Conservation (phyloP, 2,329 filamentous ascomycete genomes). For the Lomentospora prolificans region DNA sequence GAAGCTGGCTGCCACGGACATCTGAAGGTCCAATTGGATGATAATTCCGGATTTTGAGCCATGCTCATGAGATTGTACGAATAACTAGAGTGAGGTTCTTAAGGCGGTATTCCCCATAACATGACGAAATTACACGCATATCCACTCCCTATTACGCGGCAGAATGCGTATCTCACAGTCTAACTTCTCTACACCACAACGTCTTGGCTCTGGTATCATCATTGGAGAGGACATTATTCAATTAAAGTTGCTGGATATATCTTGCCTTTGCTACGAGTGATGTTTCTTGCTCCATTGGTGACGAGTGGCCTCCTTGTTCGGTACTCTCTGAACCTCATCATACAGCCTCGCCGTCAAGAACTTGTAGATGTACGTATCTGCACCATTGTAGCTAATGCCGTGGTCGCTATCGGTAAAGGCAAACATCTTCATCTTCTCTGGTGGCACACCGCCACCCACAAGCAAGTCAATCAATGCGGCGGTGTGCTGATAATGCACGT, state of each 20-base stretch:
- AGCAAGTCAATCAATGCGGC: slow-evolving; percentile 53
- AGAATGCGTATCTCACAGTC: too few relatives aligned
- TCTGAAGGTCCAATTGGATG: slow-evolving; percentile 24
- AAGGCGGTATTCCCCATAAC: too few relatives aligned
- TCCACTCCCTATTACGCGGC: too few relatives aligned
- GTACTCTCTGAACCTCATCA: slow-evolving; percentile 48
- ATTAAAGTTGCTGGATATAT: too few relatives aligned
- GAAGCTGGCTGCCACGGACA: slow-evolving; percentile 17
- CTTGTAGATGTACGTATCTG: slow-evolving; percentile 48
- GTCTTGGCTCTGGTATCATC: too few relatives aligned
- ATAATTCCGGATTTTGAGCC: slow-evolving; percentile 6
- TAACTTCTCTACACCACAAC: too few relatives aligned
- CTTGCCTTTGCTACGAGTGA: too few relatives aligned
- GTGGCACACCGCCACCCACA: slow-evolving; percentile 47
- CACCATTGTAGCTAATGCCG: slow-evolving; percentile 47
- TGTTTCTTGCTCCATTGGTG: slow-evolving; percentile 26
- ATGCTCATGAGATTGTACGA: neutral
- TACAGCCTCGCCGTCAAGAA: slow-evolving; percentile 51
- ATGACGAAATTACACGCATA: too few relatives aligned
- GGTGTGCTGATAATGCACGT: slow-evolving; percentile 61
- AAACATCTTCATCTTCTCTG: slow-evolving; percentile 52
- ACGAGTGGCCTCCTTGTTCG: slow-evolving; percentile 20
- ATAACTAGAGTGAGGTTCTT: too few relatives aligned
- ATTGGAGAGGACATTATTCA: too few relatives aligned
- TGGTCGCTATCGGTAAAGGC: slow-evolving; percentile 60